Evolutionary conservation across 306 rosid genomes (phyloP).

Genomic region (apple (Malus domestica)): DNA sequence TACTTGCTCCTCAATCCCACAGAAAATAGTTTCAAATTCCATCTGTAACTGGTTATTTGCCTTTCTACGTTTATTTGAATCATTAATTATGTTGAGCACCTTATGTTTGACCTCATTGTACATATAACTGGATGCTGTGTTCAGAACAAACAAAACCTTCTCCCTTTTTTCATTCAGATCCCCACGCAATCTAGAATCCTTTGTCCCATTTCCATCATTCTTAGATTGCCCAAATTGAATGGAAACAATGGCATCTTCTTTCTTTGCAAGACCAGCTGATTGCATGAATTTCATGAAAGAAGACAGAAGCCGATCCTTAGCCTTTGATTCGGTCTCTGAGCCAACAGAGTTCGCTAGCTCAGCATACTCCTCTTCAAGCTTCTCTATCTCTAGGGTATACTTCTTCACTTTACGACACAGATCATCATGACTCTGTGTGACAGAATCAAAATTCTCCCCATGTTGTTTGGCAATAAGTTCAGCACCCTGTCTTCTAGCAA

Average conservation of each 20-base stretch:
- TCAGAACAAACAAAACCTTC: constrained; percentile 42
- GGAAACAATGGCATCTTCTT: constrained; percentile 42
- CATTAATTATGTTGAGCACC: constrained; percentile 37
- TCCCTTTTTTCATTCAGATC: constrained; percentile 57
- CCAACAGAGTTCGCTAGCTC: constrained; percentile 62
- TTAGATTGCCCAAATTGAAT: constrained; percentile 36
- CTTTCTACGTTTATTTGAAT: constrained; percentile 36
- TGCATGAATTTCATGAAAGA: constrained; percentile 69
- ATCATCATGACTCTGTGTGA: constrained; percentile 52
- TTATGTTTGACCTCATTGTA: constrained; percentile 51
- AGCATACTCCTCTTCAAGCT: constrained; percentile 59
- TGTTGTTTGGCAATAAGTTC: constrained; percentile 55
- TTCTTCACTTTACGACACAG: constrained; percentile 60
- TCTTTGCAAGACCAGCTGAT: constrained; percentile 45
- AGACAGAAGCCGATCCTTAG: constrained; percentile 69
- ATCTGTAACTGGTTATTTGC: constrained; percentile 29
- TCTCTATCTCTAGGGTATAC: constrained; percentile 61
- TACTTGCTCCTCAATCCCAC: constrained; percentile 71
- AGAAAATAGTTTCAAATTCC: constrained; percentile 54
- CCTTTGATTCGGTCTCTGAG: constrained; percentile 61
- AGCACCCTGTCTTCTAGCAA: constrained; percentile 83
- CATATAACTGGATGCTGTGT: constrained; percentile 50
- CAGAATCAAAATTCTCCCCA: constrained; percentile 48
- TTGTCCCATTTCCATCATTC: constrained; percentile 44
- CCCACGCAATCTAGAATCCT: constrained; percentile 31